Base-by-base conservation (phyloP, 1,139 yeast species). In the Debaryomyces robertsiae region DNA sequence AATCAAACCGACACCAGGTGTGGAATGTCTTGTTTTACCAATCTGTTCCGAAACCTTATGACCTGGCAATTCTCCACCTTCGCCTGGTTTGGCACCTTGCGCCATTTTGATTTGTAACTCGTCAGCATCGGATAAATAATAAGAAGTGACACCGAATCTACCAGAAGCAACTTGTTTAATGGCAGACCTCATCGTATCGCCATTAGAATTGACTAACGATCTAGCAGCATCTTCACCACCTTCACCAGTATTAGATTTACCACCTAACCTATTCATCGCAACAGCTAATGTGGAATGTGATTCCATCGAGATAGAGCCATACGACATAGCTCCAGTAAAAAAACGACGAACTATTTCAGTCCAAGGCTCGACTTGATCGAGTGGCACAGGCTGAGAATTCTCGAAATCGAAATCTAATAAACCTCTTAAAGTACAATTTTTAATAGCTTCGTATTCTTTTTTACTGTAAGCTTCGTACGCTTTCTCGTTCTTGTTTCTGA, bases 301-400 rank as follows among this genome's bases (percentile, higher is more conserved):
- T 67, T 93, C 98, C 96, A 91, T 87, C 6, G 98, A 91, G 61
- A 93, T 93, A 39, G 98, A 91, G 59, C 98, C 98, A 59, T 93
- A 93, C 4, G 97, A 90, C 98, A 93, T 93, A 45, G 98, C 98
- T 72, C 98, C 98, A 23, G 98, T 91, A 53, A 91, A 93, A 62
- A 93, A 93, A 58, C 98, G 82, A 58, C 97, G 84, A 29, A 91
- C 98, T 63, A 93, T 93, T 65, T 91, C 98, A 31, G 98, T 93
- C 98, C 98, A 93, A 37, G 98, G 98, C 71, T 93, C 98, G 52
- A 93, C 98, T 69, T 93, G 98, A 58, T 93, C 98, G 49, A 93
- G 70, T 42, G 98, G 98, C 44, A 93, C 94, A 5, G 93, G 76
- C 4, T 73, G 75, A 1, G 89, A 75, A 48, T 64, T 65, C 29